These are phyloP conservation scores for Hymenochaete sp. DNA, from an alignment of 1,284 basidiomycete genomes.

Conservation along the genomic window DNA sequence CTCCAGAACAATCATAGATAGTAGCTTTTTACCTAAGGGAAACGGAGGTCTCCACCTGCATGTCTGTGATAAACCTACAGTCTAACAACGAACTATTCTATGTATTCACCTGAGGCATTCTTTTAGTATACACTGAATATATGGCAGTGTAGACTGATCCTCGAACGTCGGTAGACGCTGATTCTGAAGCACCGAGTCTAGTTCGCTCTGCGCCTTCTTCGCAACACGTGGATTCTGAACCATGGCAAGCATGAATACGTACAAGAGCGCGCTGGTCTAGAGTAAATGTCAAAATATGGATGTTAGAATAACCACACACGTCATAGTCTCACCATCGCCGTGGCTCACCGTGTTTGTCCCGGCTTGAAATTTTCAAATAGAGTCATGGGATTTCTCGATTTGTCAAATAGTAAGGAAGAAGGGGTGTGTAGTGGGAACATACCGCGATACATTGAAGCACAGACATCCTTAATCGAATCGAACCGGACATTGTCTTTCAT, in stretches of 20 bases:
- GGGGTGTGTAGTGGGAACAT: background rate
- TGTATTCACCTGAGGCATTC: constrained; percentile 23
- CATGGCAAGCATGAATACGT: constrained; percentile 26
- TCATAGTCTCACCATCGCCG: background rate
- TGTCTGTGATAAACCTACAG: background rate
- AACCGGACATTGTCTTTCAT: background rate
- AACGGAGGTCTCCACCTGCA: constrained; percentile 6
- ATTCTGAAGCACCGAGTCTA: constrained; percentile 23
- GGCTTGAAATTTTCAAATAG: constrained; percentile 1
- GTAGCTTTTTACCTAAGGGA: constrained; percentile 10
- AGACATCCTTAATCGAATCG: constrained; percentile 13
- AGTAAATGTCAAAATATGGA: background rate
- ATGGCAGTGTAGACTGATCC: constrained; percentile 23
- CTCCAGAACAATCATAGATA: background rate
- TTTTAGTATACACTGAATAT: constrained; percentile 24
- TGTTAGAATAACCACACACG: background rate
- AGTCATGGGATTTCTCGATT: too few relatives aligned
- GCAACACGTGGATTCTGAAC: constrained; percentile 22
- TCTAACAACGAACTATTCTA: background rate
- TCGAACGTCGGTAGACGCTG: constrained; percentile 24
- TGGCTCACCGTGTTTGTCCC: constrained; percentile 9
- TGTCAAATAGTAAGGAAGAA: too few relatives aligned
- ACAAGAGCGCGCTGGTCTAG: constrained; percentile 17
- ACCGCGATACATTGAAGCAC: constrained; percentile 13
- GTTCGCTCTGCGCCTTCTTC: constrained; percentile 22